Conservation (phyloP, 2,329 filamentous ascomycete species). For the Kalmusia sp. region DNA sequence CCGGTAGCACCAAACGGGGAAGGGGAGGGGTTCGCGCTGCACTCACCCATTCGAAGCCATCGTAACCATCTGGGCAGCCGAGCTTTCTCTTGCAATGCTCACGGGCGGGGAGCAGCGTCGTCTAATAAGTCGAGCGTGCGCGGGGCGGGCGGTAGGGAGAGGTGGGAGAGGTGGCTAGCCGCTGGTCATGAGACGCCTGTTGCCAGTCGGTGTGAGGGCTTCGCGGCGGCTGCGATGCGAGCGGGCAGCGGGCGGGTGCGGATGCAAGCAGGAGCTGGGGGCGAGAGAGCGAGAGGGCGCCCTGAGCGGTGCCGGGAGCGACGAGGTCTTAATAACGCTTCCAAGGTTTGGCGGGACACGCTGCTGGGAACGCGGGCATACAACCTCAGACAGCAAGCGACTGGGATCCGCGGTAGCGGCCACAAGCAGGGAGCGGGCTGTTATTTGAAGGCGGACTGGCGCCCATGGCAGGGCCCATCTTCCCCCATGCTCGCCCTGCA, state of each 20-base stretch:
- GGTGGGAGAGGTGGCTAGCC: constrained; percentile 12
- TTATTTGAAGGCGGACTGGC: constrained; percentile 30
- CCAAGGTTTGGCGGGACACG: constrained; percentile 19
- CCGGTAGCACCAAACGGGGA: constrained; percentile 44
- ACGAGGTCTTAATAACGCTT: constrained; percentile 30
- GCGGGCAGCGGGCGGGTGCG: neutral
- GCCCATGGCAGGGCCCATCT: neutral
- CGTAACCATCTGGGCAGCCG: constrained; percentile 49
- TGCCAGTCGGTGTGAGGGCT: constrained; percentile 7
- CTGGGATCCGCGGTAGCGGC: constrained; percentile 29
- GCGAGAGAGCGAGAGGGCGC: constrained; percentile 9
- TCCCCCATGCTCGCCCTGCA: too few relatives aligned
- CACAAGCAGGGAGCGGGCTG: constrained; percentile 24
- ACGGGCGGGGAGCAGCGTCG: constrained; percentile 21
- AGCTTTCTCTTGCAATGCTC: constrained; percentile 29
- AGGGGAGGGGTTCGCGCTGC: too few relatives aligned
- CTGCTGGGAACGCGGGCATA: constrained; percentile 23
- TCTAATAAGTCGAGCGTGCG: constrained; percentile 19
- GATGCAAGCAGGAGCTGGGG: neutral
- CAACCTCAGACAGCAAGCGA: constrained; percentile 19
- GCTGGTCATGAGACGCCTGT: constrained; percentile 29
- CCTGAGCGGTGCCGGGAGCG: constrained; percentile 9
- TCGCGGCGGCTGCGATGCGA: neutral
- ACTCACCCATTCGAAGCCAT: constrained; percentile 54
- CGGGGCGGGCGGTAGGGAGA: constrained; percentile 8